Base-by-base conservation (phyloP, 2,329 filamentous ascomycete genomes). In the Exophiala bonariae region DNA sequence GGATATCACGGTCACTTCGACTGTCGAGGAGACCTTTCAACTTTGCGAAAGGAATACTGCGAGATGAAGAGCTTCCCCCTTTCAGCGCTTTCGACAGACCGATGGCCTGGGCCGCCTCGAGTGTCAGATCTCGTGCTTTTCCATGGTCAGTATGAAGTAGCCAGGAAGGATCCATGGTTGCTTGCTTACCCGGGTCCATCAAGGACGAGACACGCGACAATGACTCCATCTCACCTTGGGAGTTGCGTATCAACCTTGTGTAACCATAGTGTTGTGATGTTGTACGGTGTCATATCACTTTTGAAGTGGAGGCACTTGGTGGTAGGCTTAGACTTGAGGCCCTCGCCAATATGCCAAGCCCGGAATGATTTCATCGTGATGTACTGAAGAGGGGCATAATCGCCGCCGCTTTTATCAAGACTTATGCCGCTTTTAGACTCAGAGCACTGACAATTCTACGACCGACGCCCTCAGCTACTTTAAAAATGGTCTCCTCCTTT, bases 21-120 rank as follows among this genome's bases (percentile, higher is more conserved):
- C 91, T 96, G 69, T 97, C 93, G 55, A 99, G 79, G 14, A 97
- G 81, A 73, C 92, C 96, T 76, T 95, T 95, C 65, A 97, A 86
- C 72, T 96, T 90, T 49, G 80, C 77, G n/a, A 83, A 80, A 50
- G 91, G 86, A 55, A 93, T 72, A 36, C 83, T 81, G 44, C 82
- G 81, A 18, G 81, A 76, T 28, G 82, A 75, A 59, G 78, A 76
- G 50, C 82, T 77, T 50, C 82, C 77, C 51, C 78, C 76, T 65
- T 75, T 80, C 34, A 71, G 61, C 34, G 60, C 62, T 55, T 72
- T 69, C 52, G 69, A 72, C 56, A 72, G 71, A 63, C 89, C 82
- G 59, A 91, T 90, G 60, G 90, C 89, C 69, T 91, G 89, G 61
- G 93, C 92, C 59, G 93, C 93, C 79, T 99, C 93, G 71, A 99